Conservation (phyloP, 495 filamentous ascomycete species). For the Penicillium waksmanii region DNA sequence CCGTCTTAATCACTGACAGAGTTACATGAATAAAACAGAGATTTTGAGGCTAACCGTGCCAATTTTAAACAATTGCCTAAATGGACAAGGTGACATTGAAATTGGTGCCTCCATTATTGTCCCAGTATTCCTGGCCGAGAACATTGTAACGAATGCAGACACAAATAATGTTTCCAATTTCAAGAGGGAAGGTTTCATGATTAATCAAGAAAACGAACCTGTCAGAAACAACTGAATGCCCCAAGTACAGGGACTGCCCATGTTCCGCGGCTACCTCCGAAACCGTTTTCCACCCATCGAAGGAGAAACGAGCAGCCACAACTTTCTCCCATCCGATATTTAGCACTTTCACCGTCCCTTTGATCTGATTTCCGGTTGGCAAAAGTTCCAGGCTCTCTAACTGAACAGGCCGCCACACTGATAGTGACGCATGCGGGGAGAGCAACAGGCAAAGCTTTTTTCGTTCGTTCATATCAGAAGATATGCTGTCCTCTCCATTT, state of each 20-base stretch:
- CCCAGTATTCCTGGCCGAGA: neutral
- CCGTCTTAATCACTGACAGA: no score
- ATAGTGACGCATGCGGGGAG: no score
- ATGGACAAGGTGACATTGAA: neutral
- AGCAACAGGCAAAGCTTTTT: no score
- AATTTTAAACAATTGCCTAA: no score
- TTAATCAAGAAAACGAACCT: neutral
- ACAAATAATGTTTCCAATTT: neutral
- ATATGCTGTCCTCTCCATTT: no score
- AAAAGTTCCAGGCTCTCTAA: neutral
- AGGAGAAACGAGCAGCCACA: neutral
- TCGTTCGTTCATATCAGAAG: no score
- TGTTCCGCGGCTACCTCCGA: neutral
- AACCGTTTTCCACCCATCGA: neutral
- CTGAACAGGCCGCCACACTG: neutral
- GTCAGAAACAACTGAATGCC: neutral
- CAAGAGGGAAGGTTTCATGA: neutral
- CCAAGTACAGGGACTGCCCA: neutral
- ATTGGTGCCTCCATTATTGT: neutral
- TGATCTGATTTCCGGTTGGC: neutral
- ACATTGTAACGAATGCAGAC: neutral
- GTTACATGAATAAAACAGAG: no score
- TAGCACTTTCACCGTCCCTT: neutral
- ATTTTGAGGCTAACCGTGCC: no score
- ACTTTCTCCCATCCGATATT: neutral